Base-by-base conservation (phyloP, 2,329 filamentous ascomycete genomes). In the Colletotrichum chlorophyti region DNA sequence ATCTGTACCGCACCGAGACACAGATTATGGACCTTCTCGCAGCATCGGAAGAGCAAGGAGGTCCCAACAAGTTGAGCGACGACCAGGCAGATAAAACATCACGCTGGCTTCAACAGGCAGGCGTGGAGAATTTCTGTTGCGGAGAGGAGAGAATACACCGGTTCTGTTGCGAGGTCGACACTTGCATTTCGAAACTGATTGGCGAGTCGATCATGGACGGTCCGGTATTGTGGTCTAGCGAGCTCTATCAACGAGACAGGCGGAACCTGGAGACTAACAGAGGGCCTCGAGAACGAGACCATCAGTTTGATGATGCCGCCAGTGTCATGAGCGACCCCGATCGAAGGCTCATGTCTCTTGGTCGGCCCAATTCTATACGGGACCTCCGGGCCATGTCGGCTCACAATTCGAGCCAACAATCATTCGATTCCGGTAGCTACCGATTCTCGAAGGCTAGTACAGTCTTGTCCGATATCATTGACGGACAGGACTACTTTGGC, bases 121-220 rank as follows among this genome's bases (percentile, higher is more conserved):
- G 87, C 12, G 89, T 98, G 27, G 92, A 96, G 70, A 97, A 97
- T 68, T 94, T 98, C 65, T 99, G 95, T 74, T 89, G 88, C 65
- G 95, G 94, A 6, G 95, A 99, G 71, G 95, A 99, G 74, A 82
- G 95, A 47, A 94, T 99, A 31, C 95, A 98, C 70, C 87, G 93
- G 10, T 95, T 99, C 72, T 95, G 90, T 69, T 90, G 93, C 64
- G 95, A 98, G 70, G 84, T 98, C 24, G 90, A 94, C 66, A 90
- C 86, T 61, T 96, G 92, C 68, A 89, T 97, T 63, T 89, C 87
- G 65, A 93, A 92, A 69, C 80, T 98, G 7, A 89, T 96, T 26
- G 92, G 91, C 24, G 91, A 96, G 59, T 92, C 87, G 41, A 87
- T 96, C 61, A 81, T 90, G 60, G 91, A 96, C 32, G 91, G 91